Conservation (phyloP, 129 eudicot species). For the Deinandra increscens region DNA sequence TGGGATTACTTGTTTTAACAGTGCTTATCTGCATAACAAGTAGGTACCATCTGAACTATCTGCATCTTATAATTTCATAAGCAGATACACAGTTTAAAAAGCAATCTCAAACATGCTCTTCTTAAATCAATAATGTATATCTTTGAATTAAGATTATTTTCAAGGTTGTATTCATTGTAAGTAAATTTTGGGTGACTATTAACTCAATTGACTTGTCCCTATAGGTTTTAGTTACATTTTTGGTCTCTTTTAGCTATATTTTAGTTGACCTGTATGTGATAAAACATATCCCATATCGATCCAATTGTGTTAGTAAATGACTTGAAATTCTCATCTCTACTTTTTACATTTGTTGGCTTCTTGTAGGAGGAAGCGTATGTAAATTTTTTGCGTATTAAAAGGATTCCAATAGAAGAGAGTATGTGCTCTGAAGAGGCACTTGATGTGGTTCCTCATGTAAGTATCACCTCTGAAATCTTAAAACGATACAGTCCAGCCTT, state of each 20-base stretch:
- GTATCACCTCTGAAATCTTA: background rate
- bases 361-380: slow-evolving; percentile 85
- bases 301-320: background rate
- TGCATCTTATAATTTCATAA: no score
- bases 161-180: background rate
- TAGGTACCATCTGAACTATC: background rate
- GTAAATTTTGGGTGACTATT: background rate
- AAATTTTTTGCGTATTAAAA: slow-evolving; percentile 65
- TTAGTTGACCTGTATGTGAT: background rate
- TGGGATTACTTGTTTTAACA: background rate
- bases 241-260: background rate
- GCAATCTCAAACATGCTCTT: background rate
- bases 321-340: background rate
- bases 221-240: background rate
- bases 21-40: background rate
- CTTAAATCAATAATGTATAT: background rate
- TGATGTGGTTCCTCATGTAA: slow-evolving; percentile 76
- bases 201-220: background rate
- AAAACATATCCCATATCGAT: background rate
- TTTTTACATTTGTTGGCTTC: background rate
- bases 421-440: slow-evolving; percentile 46
- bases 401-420: slow-evolving; percentile 73
- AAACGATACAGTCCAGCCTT: background rate
- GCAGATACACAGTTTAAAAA: no score
- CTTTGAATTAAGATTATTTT: background rate